Percentiles rank a stretch among this genome's conserved stretches.
phyloP scores from a whole-genome alignment of 768 basidiomycete genomes.

The Phaffia australis region DNA sequence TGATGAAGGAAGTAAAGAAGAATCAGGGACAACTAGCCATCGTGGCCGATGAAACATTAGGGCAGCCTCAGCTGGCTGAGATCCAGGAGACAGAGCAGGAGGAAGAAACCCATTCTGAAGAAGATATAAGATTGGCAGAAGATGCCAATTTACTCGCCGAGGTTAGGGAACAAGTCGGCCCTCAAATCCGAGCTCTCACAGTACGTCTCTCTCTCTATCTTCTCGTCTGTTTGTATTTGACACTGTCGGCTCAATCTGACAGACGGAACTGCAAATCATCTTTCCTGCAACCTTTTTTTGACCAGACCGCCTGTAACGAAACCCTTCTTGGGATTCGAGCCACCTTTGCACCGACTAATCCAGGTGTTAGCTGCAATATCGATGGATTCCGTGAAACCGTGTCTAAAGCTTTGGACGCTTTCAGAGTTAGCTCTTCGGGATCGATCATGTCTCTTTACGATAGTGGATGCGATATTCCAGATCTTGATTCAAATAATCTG shows the following conservation, averaged over 20 bases:
- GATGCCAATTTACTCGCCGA: conserved; percentile 35
- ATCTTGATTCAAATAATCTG: not conserved
- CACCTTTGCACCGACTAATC: conserved; percentile 8
- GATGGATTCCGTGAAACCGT: conserved; percentile 12
- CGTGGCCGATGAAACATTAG: not conserved
- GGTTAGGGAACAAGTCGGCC: conserved; percentile 35
- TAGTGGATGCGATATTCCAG: conserved; percentile 3
- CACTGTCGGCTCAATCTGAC: not conserved
- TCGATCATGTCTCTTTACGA: conserved; percentile 23
- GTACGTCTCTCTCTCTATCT: conserved; percentile 30
- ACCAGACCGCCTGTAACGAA: conserved; percentile 12
- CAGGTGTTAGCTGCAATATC: conserved; percentile 1
- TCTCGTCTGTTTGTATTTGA: conserved; percentile 2
- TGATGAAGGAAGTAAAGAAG: not conserved
- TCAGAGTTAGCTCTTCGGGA: conserved; percentile 10
- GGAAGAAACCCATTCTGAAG: conserved; percentile 31
- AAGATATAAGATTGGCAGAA: conserved; percentile 29
- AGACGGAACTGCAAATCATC: not conserved
- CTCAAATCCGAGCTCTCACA: conserved; percentile 32
- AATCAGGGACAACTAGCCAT: not conserved
- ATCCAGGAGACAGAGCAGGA: not conserved
- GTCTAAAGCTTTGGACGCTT: conserved; percentile 4
- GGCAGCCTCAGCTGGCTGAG: not conserved
- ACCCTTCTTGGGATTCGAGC: conserved; percentile 20
- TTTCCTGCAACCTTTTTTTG: not conserved